Percentiles rank a stretch among this genome's conserved stretches.
Evolutionary conservation across 805 yeast species (phyloP).

Genomic region (Nakazawaea populi): DNA sequence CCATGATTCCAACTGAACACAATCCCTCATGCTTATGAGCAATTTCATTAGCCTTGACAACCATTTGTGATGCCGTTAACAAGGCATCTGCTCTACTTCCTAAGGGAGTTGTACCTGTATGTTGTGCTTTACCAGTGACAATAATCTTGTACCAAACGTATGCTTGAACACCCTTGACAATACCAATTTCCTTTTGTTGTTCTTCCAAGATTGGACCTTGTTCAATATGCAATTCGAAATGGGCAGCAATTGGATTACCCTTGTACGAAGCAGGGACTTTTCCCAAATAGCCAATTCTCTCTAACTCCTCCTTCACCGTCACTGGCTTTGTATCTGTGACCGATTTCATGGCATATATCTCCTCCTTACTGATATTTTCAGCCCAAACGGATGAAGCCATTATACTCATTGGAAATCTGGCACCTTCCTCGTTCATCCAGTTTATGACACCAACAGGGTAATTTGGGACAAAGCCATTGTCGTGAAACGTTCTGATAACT

Average conservation of each 20-base stretch:
- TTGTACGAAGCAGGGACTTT: constrained; percentile 38
- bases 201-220: constrained; percentile 70
- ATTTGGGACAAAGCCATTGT: constrained; percentile 51
- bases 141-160: constrained; percentile 54
- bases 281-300: constrained; percentile 61
- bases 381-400: constrained; percentile 70
- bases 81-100: constrained; percentile 55
- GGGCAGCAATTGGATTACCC: constrained; percentile 55
- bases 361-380: constrained; percentile 38
- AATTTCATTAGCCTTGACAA: constrained; percentile 47
- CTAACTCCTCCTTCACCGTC: constrained; percentile 47
- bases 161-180: constrained; percentile 64
- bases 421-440: constrained; percentile 81
- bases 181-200: constrained; percentile 50
- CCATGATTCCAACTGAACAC: constrained; percentile 53
- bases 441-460: constrained; percentile 59
- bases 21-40: constrained; percentile 48
- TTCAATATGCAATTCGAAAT: constrained; percentile 71
- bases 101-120: constrained; percentile 72
- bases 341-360: constrained; percentile 45
- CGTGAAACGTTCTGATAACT: constrained; percentile 59
- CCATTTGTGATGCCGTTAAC: constrained; percentile 51
- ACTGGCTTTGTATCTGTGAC: constrained; percentile 45
- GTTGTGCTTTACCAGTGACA: constrained; percentile 61
- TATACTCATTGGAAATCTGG: constrained; percentile 63